phyloP scores from a whole-genome alignment of 1,284 basidiomycete genomes.

The Pisolithus thermaeus region DNA sequence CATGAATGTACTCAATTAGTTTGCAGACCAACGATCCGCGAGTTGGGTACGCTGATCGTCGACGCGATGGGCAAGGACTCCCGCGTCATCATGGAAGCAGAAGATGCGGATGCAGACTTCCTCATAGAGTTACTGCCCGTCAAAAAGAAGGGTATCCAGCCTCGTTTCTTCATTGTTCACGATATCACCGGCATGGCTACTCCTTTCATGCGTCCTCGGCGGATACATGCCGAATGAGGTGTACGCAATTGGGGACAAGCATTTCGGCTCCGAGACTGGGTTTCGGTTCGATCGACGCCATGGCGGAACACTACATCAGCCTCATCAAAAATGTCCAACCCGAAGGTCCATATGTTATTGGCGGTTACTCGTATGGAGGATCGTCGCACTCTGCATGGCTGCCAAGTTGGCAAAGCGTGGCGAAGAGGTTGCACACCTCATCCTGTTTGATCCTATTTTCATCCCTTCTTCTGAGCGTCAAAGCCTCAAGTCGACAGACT shows the following conservation, averaged over 20 bases:
- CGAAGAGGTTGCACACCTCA: conserved; percentile 19
- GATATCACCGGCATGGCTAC: conserved; percentile 28
- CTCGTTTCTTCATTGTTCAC: conserved; percentile 24
- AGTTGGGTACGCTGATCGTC: conserved; percentile 21
- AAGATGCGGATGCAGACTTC: conserved; percentile 22
- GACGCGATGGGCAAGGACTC: conserved; percentile 24
- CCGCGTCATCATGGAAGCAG: conserved; percentile 22
- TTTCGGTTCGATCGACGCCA: conserved; percentile 24
- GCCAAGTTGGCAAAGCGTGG: conserved; percentile 18
- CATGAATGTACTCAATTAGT: neutral
- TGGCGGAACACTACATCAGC: conserved; percentile 27
- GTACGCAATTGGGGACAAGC: conserved; percentile 27
- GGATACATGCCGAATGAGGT: conserved; percentile 29
- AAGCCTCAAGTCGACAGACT: conserved; percentile 25
- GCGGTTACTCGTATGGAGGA: conserved; percentile 25
- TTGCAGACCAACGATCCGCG: conserved; percentile 21
- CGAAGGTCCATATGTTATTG: conserved; percentile 21
- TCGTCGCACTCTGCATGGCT: conserved; percentile 24
- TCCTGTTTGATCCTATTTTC: conserved; percentile 25
- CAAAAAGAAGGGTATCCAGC: conserved; percentile 26
- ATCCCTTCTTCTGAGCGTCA: conserved; percentile 23
- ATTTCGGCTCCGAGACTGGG: conserved; percentile 25
- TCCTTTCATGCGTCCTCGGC: conserved; percentile 27
- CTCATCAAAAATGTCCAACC: conserved; percentile 22
- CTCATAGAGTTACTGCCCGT: conserved; percentile 25